A percentile compares a stretch with the other conserved stretches of the same genome.
Evolutionary conservation across 2,329 filamentous ascomycete species (phyloP).

Genomic region (Boeremia lycopersici): DNA sequence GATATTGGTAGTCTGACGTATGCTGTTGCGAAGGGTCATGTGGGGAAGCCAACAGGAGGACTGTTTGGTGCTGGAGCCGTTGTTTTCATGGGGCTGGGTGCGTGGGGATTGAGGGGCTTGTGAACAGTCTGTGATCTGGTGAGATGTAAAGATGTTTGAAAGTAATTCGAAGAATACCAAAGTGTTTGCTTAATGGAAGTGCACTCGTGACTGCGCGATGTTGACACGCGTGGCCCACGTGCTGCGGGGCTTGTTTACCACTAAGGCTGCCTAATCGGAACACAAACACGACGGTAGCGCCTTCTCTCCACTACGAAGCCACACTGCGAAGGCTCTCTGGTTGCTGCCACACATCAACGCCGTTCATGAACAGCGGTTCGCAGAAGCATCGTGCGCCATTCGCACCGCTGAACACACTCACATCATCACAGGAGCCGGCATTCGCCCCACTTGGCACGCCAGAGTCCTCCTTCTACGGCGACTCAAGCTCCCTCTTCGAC

Average conservation of each 20-base stretch:
- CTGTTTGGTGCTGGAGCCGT: conserved; percentile 26
- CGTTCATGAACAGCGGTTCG: conserved; percentile 33
- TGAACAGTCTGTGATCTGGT: neutral
- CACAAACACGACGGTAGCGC: conserved; percentile 20
- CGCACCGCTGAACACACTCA: conserved; percentile 42
- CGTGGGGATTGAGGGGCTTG: conserved; percentile 23
- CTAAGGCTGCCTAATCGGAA: conserved; percentile 9
- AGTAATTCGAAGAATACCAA: neutral
- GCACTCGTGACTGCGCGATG: conserved; percentile 20
- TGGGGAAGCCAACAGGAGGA: conserved; percentile 21
- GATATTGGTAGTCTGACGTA: conserved; percentile 27
- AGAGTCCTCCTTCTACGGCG: conserved; percentile 25
- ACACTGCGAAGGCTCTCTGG: neutral
- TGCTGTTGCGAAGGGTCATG: conserved; percentile 29
- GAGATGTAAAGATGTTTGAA: neutral
- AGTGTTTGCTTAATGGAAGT: neutral
- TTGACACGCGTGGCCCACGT: conserved; percentile 7
- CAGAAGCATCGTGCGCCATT: conserved; percentile 41
- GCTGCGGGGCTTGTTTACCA: conserved; percentile 11
- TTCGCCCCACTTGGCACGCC: conserved; percentile 18
- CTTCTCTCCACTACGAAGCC: neutral
- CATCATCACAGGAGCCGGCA: conserved; percentile 41
- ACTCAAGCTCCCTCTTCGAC: conserved; percentile 47
- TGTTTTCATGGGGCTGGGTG: conserved; percentile 22
- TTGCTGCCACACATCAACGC: neutral